Conservation (phyloP, 2,329 filamentous ascomycete species). For the Phyllosticta capitalensis region DNA sequence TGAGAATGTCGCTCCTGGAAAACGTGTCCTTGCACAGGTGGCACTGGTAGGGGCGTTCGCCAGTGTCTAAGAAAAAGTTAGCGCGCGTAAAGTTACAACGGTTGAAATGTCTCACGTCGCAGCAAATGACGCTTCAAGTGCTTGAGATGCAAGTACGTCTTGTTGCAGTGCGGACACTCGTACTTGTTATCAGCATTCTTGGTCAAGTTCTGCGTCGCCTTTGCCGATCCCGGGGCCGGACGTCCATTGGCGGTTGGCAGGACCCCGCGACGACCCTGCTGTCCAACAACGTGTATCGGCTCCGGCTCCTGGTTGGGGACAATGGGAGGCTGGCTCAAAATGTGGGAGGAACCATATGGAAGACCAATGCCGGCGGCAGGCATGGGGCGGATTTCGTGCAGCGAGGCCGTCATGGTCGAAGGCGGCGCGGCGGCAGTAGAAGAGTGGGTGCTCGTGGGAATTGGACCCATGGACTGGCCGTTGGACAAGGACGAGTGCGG, state of each 20-base stretch:
- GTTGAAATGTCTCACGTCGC: slow-evolving; percentile 60
- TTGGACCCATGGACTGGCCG: slow-evolving; percentile 25
- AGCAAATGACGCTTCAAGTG: slow-evolving; percentile 94
- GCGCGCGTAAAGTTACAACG: slow-evolving; percentile 1
- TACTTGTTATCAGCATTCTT: slow-evolving; percentile 98
- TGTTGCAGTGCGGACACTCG: slow-evolving; percentile 94
- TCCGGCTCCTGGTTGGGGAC: slow-evolving; percentile 39
- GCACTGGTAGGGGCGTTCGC: slow-evolving; percentile 96
- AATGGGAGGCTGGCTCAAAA: slow-evolving; percentile 21
- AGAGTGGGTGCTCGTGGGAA: slow-evolving; percentile 25
- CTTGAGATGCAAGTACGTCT: slow-evolving; percentile 95
- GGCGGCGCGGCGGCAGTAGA: slow-evolving; percentile 22
- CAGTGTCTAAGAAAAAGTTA: slow-evolving; percentile 60
- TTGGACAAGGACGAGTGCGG: slow-evolving; percentile 23
- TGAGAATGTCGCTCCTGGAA: slow-evolving; percentile 93
- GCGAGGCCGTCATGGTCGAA: slow-evolving; percentile 17
- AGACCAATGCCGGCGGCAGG: slow-evolving; percentile 30
- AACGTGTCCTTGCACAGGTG: slow-evolving; percentile 97
- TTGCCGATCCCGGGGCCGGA: slow-evolving; percentile 67
- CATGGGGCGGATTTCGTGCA: slow-evolving; percentile 34
- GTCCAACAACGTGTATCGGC: slow-evolving; percentile 87
- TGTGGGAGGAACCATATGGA: slow-evolving; percentile 24
- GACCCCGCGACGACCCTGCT: slow-evolving; percentile 84
- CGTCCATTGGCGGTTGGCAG: slow-evolving; percentile 82
- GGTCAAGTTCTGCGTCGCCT: slow-evolving; percentile 76